Base-by-base conservation (phyloP, 345 rosid genomes). In the Citrus sinensis region DNA sequence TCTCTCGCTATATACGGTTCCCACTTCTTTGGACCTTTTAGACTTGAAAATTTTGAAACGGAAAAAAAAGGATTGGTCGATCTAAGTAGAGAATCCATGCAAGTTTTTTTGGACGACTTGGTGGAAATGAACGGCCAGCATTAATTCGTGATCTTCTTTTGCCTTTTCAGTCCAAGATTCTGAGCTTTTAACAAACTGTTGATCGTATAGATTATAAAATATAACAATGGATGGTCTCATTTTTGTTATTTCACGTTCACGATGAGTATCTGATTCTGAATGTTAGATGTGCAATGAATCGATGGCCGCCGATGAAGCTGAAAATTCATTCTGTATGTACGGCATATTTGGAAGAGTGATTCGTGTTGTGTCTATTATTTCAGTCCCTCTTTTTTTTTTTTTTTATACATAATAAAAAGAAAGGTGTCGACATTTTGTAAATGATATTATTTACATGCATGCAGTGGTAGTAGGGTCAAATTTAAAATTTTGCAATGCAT, bases 211-310 rank as follows among this genome's bases (percentile, higher is more conserved):
- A 37, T 4, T 51, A 9, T 14, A 14, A 13, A 19, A 51, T 19
- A 34, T n/a, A 46, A 46, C 51, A 60, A 37, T 24, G 55, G 67
- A 67, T 67, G 72, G 71, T 55, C 54, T 76, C 25, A 42, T 22
- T 54, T 76, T 76, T 76, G 55, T 34, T 35, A 19, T 66, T 76
- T 65, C 49, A 5, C 17, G 51, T 34, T 35, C 51, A 46, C 14
- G 51, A 49, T 67, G 25, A 24, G 72, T 37, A 76, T 76, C 79
- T 67, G 64, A n/a, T 76, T 76, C 71, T 76, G 32, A 20, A 46
- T 42, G 49, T 30, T 46, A 1, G 49, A 11, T 63, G 25, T 75
- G 56, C 14, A 30, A 20, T 64, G 32, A 75, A 34, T 76, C 25
- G 35, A 24, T 55, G 79, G 79, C 72, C 25, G 27, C 37, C 30